Evolutionary conservation across 148 eudicot genomes (phyloP).

Genomic region (Dysphania ambrosioides): DNA sequence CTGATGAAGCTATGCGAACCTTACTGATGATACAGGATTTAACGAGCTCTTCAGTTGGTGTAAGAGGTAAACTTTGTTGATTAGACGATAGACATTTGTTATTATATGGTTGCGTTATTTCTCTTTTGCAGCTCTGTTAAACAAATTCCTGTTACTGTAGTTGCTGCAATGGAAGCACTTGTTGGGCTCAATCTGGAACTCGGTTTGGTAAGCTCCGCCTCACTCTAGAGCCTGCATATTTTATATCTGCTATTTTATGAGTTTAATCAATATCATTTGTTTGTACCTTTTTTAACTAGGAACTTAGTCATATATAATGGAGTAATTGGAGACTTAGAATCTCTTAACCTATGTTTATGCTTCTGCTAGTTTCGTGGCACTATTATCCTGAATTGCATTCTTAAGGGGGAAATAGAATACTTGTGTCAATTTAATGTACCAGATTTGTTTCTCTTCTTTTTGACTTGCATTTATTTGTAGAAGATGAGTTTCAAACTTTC

Average conservation of each 20-base stretch:
- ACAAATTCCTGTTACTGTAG: conserved; percentile 31
- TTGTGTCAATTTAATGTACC: neutral
- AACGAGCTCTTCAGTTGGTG: conserved; percentile 44
- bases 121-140: neutral
- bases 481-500: neutral
- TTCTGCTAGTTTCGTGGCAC: neutral
- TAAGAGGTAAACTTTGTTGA: conserved; percentile 48
- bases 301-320: neutral
- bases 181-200: conserved; percentile 72
- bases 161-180: conserved; percentile 90
- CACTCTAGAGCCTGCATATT: neutral
- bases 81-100: neutral
- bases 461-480: neutral
- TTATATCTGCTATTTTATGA: neutral
- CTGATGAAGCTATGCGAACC: conserved; percentile 66
- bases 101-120: neutral
- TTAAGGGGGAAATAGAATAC: no score
- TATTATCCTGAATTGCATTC: neutral
- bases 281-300: neutral
- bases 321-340: no score
- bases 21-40: conserved; percentile 60
- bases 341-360: neutral
- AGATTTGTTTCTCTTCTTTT: neutral
- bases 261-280: conserved; percentile 5
- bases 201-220: conserved; percentile 56